phyloP scores from a whole-genome alignment of 1,139 yeast species.

The Candida neerlandica region DNA sequence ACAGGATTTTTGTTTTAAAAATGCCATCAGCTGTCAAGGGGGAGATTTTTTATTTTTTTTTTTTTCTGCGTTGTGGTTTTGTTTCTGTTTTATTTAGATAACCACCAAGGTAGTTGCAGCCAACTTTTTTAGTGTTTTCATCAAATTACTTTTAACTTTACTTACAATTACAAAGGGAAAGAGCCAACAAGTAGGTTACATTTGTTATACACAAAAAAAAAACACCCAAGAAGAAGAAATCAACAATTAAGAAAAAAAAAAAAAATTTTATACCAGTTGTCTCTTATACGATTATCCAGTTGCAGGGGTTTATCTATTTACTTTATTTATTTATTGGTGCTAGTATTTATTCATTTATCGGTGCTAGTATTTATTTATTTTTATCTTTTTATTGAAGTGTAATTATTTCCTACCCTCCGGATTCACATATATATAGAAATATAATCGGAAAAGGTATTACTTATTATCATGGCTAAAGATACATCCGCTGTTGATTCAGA shows the following conservation, averaged over 20 bases:
- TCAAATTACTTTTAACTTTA: neutral
- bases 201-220: no score
- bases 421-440: neutral
- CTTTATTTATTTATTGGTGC: no score
- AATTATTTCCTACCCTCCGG: neutral
- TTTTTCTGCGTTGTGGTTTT: neutral
- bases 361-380: neutral
- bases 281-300: no score
- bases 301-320: no score
- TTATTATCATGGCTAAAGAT: neutral
- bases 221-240: no score
- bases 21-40: neutral
- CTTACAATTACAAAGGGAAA: neutral
- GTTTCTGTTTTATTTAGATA: no score
- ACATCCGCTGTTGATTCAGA: neutral
- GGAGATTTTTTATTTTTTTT: no score
- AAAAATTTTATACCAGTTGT: no score
- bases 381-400: neutral
- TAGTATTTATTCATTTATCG: neutral
- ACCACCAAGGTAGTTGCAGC: conserved; percentile 29
- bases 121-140: neutral
- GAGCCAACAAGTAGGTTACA: neutral
- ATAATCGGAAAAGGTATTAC: no score
- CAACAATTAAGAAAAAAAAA: no score
- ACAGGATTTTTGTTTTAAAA: no score